Conservation (phyloP, 2,329 filamentous ascomycete species). For the Claviceps paspali region DNA sequence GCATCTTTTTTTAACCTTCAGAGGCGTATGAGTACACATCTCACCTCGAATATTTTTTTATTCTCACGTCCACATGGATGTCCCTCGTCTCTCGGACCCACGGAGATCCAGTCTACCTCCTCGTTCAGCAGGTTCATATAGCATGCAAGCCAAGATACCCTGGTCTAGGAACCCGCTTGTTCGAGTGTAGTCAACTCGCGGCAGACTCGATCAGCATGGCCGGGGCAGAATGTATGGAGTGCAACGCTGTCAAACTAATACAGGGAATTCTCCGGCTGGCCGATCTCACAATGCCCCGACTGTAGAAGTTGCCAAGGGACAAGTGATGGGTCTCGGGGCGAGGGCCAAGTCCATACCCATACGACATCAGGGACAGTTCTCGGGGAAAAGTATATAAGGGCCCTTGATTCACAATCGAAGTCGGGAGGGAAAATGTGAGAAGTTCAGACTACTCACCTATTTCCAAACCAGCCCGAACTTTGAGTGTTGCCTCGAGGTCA, state of each 20-base stretch:
- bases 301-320: constrained; percentile 1
- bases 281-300: constrained; percentile 1
- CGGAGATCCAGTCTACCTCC: constrained; percentile 2
- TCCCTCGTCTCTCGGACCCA: constrained; percentile 4
- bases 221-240: constrained; percentile 5
- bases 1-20: constrained; percentile 1
- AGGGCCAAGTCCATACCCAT: constrained; percentile 2
- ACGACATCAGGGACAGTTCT: constrained; percentile 3
- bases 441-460: constrained; percentile 3
- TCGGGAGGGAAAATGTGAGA: no score
- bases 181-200: not conserved
- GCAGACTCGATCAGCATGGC: constrained; percentile 1
- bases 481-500: constrained; percentile 2
- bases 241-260: constrained; percentile 5
- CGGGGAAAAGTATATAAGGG: constrained; percentile 8
- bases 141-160: constrained; percentile 3
- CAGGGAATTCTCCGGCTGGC: constrained; percentile 8
- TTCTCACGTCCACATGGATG: constrained; percentile 5
- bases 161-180: constrained; percentile 2
- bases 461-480: constrained; percentile 1
- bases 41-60: constrained; percentile 1
- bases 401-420: constrained; percentile 4
- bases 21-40: constrained; percentile 1
- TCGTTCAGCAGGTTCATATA: constrained; percentile 1
- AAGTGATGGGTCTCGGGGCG: constrained; percentile 1